Evolutionary conservation across 495 filamentous ascomycete genomes (phyloP), one percentile per base, ranked within the genome.

Genomic region (Cudoniella acicularis): DNA sequence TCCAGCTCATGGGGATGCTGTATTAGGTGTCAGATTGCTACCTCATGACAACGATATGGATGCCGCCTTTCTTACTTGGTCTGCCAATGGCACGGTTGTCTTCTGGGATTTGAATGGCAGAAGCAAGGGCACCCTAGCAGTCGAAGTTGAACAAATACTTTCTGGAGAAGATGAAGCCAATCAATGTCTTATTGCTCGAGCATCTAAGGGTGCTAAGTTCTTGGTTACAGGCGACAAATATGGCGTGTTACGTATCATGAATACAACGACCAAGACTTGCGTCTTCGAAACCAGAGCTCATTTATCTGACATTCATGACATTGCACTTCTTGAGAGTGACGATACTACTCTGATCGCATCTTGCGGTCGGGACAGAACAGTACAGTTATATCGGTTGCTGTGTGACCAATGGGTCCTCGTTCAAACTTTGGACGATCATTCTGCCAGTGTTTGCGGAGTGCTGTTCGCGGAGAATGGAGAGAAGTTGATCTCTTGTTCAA

Each of bases 41-140:
- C 69, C 77, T 2, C 67, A 70, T 25, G 77, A 81, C 0, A 86
- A 88, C 60, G 64, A 70, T 6, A 67, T 81, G 1, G 73, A 79
- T 10, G 87, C 90, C 1, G 81, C 85, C 24, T 96, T 97, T 68
- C 87, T 90, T 63, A 96, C 91, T 0, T 98, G 91, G 89, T 90
- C 92, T 10, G 81, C 79, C 48, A 82, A 81, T 56, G 94, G 94
- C 3, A 79, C 75, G 22, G 83, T 97, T 41, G 80, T 88, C 30
- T 85, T 94, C 65, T 98, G 95, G 94, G 77, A 84, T 64, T 70
- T 82, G 8, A 80, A 88, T 13, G 95, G 94, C 41, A 77, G 79
- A 45, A 84, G 87, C 56, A 81, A 75, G 49, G 77, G 76, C 21
- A 80, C 83, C n/a, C 77, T 88, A 53, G 69, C 79, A 11, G 79